Evolutionary conservation across 2,329 filamentous ascomycete genomes (phyloP), one percentile per base, ranked within the genome.

Genomic region (Epichloe coenophiala): DNA sequence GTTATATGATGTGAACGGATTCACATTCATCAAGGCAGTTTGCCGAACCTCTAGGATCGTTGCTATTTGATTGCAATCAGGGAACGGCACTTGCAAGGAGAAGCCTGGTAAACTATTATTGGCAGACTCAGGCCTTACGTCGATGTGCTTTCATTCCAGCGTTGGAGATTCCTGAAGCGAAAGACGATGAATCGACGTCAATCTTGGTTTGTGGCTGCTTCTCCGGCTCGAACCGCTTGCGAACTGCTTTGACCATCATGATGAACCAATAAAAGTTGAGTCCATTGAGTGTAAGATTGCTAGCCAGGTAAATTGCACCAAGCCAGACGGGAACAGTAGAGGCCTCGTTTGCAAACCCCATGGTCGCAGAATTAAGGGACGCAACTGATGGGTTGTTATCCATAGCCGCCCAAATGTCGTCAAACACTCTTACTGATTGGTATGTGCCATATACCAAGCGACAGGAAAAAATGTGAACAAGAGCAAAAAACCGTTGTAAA

Each of bases 231-330:
- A 93, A 93, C 27, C 87, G 76, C 71, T 86, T 89, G 53, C 81
- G 75, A 12, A 93, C 80, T 8, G 87, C 86, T 53, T 80, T 74
- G 55, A 94, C 81, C 88, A 94, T 94, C 76, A 88, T 88, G 61
- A 80, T 74, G 63, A 91, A 93, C 88, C 88, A 94, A 68, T 83
- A 86, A 60, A 86, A 81, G 68, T 94, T 94, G 48, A 94, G 70
- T 12, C 76, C 73, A 61, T 89, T 91, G 27, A 94, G 74, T 0
- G 78, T 77, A 19, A 87, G 49, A 64, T 93, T 93, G 61, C 79
- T 81, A 9, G 73, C 73, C 6, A 89, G 66, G 61, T 93, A 93
- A 31, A 79, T 69, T 13, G 65, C 68, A 1, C 78, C 81, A 21
- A 93, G 72, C 86, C 86, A 91, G 1, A 79, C 35, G 0, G 86